Evolutionary conservation across 495 filamentous ascomycete genomes (phyloP), one percentile per base, ranked within the genome.

Genomic region (Hypomontagnella submonticulosa): DNA sequence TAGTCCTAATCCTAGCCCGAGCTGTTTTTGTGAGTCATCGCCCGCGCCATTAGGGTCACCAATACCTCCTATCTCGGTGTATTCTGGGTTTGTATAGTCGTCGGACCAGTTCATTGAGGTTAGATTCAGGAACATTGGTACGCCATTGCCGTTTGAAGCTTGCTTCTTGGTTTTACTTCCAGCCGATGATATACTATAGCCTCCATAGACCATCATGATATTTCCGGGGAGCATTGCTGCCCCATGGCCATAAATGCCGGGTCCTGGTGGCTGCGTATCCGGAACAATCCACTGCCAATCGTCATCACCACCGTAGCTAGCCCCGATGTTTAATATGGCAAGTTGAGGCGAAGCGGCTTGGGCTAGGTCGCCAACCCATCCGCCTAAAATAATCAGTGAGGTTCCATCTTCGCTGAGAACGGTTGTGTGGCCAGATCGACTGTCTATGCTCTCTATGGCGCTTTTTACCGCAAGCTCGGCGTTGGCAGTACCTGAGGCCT

Each of bases 121-220:
- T 9, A 90, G 81, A 67, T 97, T 95, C 65, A 92, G 91, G 57
- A 97, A 90, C 63, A 87, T 86, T 12, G 84, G 76, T 43, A 80
- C 71, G 0, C 74, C 76, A 62, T 83, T 88, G 23, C 57, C 49
- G 63, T 58, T 13, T 54, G 65, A 48, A 3, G 23, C 69, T 58
- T 71, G 73, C 68, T 76, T 65, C 63, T 68, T 61, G 57, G 70
- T 75, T 3, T 72, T 74, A n/a, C 77, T 70, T 19, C 62, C 66
- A 4, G 84, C 76, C 13, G 77, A 68, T 6, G 85, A 75, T 55
- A 97, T 96, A 8, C 70, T 79, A 62, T 90, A 92, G 1, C 94
- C 94, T 12, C 94, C 94, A 42, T 88, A 83, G 23, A 96, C 78
- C 89, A 97, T 91, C 90, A 98, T 92, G 0, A 97, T 84, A 62